Evolutionary conservation across 2,329 filamentous ascomycete genomes (phyloP).

Genomic region (Monilinia fructicola): DNA sequence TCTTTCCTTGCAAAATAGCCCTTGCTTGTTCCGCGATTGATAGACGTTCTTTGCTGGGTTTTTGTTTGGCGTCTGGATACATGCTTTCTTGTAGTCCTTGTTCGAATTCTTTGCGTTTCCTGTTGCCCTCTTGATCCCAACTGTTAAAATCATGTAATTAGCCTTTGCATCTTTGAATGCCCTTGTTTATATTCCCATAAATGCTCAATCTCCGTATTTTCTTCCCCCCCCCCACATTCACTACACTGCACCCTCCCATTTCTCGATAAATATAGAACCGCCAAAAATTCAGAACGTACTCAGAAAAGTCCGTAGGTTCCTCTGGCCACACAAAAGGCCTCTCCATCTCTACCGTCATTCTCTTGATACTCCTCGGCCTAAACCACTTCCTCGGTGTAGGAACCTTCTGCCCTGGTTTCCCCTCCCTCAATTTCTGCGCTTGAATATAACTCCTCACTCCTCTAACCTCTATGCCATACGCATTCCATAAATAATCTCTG

Average conservation of each 20-base stretch:
- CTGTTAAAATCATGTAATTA: slow-evolving; percentile 39
- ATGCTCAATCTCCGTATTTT: slow-evolving; percentile 24
- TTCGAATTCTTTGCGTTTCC: slow-evolving; percentile 10
- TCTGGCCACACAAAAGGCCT: slow-evolving; percentile 87
- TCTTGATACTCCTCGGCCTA: slow-evolving; percentile 74
- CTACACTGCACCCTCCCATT: background rate
- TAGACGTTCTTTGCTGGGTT: slow-evolving; percentile 43
- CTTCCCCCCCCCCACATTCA: background rate
- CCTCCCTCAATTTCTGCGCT: slow-evolving; percentile 61
- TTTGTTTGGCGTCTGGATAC: slow-evolving; percentile 37
- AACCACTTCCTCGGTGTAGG: slow-evolving; percentile 56
- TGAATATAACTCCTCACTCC: slow-evolving; percentile 79
- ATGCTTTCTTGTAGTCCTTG: slow-evolving; percentile 37
- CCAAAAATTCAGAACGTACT: slow-evolving; percentile 46
- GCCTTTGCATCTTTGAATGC: slow-evolving; percentile 6
- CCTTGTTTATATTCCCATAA: background rate
- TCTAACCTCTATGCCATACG: slow-evolving; percentile 73
- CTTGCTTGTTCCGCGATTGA: slow-evolving; percentile 60
- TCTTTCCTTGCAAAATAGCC: slow-evolving; percentile 58
- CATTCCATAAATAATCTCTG: slow-evolving; percentile 88
- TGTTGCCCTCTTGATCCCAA: slow-evolving; percentile 58
- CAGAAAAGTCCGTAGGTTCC: slow-evolving; percentile 58
- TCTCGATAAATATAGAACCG: slow-evolving; percentile 14
- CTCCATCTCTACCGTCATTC: slow-evolving; percentile 90
- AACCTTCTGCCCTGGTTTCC: slow-evolving; percentile 44